phyloP scores from a whole-genome alignment of 2,329 filamentous ascomycete species.

The Trichoderma pleuroti region DNA sequence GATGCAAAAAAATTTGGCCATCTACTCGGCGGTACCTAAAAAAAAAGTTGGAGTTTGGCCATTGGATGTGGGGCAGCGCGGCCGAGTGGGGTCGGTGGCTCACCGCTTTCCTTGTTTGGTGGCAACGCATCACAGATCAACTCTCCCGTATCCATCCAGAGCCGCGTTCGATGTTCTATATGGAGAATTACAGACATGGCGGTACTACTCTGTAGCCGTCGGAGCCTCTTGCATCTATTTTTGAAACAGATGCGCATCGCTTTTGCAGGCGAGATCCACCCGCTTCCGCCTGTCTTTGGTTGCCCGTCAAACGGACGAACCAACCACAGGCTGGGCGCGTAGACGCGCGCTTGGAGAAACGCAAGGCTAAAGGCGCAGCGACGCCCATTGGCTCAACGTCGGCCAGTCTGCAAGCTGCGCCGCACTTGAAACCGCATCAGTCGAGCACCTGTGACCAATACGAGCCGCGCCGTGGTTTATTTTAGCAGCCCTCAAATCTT shows the following conservation, averaged over 20 bases:
- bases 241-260: neutral
- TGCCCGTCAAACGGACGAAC: neutral
- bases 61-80: neutral
- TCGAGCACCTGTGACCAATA: slow-evolving; percentile 9
- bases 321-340: neutral
- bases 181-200: neutral
- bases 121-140: neutral
- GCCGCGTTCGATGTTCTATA: neutral
- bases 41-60: slow-evolving; percentile 5
- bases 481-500: neutral
- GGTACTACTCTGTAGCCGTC: neutral
- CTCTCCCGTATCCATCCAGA: neutral
- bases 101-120: neutral
- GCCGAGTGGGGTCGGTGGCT: neutral
- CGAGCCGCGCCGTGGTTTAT: neutral
- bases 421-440: slow-evolving; percentile 8
- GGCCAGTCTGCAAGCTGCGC: slow-evolving; percentile 7
- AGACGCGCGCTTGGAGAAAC: slow-evolving; percentile 13
- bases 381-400: neutral
- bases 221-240: neutral
- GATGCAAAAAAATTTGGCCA: neutral
- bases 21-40: neutral
- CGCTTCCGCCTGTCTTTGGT: neutral
- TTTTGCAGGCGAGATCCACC: neutral
- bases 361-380: neutral